Percentiles rank a stretch among this genome's conserved stretches.
These are phyloP conservation scores for Smallanthus sonchifolius DNA, from an alignment of 129 eudicot species.

Conservation along the genomic window DNA sequence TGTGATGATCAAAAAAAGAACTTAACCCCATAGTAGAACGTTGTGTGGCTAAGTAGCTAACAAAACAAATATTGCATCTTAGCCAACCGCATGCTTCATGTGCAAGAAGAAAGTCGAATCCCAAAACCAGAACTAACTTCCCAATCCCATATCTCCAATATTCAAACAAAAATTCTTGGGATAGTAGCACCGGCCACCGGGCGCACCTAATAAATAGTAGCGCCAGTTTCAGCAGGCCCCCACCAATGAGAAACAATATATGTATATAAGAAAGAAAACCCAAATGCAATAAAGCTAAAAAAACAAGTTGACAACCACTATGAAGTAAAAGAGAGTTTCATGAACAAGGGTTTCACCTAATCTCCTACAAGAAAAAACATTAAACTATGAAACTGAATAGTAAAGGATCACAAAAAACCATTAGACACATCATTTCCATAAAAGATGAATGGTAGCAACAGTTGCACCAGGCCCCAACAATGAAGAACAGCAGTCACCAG, in stretches of 20 bases:
- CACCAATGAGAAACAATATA: not conserved
- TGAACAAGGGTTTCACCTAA: not conserved
- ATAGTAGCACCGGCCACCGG: too few relatives aligned
- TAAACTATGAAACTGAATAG: not conserved
- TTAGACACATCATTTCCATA: not conserved
- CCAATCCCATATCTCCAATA: not conserved
- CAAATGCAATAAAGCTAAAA: not conserved
- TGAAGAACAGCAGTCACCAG: not conserved
- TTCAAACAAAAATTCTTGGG: not conserved
- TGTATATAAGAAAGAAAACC: not conserved
- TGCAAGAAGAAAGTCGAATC: not conserved
- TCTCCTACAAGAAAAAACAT: not conserved
- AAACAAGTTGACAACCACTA: not conserved
- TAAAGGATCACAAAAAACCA: not conserved
- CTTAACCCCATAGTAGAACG: not conserved
- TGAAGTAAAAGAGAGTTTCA: not conserved
- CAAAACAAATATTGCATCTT: not conserved
- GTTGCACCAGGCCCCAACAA: not conserved
- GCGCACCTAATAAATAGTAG: not conserved
- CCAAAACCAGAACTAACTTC: not conserved
- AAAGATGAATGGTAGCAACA: not conserved
- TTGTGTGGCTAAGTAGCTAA: not conserved
- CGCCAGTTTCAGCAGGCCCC: not conserved
- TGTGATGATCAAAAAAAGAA: not conserved
- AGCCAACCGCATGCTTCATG: not conserved